Evolutionary conservation across 2,329 filamentous ascomycete genomes (phyloP).

Genomic region (Neofusicoccum cordaticola): DNA sequence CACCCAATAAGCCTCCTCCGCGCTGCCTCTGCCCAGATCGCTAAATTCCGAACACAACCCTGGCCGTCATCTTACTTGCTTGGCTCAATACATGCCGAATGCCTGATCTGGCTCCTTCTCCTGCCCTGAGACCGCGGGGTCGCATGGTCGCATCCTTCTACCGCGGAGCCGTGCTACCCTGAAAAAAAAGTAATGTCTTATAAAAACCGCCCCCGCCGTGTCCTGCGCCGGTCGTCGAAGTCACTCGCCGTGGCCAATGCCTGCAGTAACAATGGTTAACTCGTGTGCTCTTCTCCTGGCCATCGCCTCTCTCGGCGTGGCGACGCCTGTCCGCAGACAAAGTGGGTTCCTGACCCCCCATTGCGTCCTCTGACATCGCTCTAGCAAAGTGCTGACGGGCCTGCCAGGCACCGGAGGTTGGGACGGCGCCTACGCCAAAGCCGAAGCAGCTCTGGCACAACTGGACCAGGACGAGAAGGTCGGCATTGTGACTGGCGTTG

Average conservation of each 20-base stretch:
- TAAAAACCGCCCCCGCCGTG: not conserved
- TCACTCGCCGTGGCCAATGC: not conserved
- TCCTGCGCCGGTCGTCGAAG: not conserved
- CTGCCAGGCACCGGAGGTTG: constrained; percentile 24
- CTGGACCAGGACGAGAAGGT: constrained; percentile 41
- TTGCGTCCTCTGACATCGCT: not conserved
- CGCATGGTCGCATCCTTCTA: too few relatives aligned
- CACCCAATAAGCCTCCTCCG: not conserved
- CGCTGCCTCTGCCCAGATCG: not conserved
- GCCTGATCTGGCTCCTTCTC: not conserved
- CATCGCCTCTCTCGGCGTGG: not conserved
- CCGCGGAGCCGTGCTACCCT: too few relatives aligned
- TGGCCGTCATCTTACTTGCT: not conserved
- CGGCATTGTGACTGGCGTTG: constrained; percentile 37
- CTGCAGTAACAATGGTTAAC: not conserved
- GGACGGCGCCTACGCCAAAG: constrained; percentile 40
- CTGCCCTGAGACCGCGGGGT: not conserved
- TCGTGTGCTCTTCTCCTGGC: not conserved
- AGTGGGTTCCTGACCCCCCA: not conserved
- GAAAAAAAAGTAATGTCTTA: not conserved
- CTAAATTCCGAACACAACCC: not conserved
- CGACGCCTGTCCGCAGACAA: constrained; percentile 1
- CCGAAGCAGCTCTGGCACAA: constrained; percentile 38
- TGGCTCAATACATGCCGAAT: not conserved
- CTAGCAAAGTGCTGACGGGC: too few relatives aligned